Evolutionary conservation across 1,284 basidiomycete genomes (phyloP).

Genomic region (Trametes sp.): DNA sequence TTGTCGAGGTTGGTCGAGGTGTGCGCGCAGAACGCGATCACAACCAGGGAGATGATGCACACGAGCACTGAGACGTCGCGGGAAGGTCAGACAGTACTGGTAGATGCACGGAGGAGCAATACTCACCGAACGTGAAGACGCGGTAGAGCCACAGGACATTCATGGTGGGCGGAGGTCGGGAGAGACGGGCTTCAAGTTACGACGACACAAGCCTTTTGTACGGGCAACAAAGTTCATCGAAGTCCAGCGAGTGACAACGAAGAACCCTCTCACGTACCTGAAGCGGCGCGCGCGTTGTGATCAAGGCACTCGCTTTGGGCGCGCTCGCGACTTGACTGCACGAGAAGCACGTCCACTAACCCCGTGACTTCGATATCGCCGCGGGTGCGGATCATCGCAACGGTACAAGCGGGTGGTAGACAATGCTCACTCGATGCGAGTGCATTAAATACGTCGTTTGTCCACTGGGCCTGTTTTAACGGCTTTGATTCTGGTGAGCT

Average conservation of each 20-base stretch:
- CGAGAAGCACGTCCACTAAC: neutral
- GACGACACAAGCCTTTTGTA: neutral
- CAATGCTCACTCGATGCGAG: no score
- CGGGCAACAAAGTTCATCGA: neutral
- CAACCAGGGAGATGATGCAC: slow-evolving; percentile 6
- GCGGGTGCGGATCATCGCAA: neutral
- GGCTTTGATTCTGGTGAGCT: no score
- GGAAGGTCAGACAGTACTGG: no score
- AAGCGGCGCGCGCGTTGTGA: neutral
- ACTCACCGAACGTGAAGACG: slow-evolving; percentile 15
- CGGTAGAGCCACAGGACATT: slow-evolving; percentile 18
- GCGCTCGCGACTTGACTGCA: neutral
- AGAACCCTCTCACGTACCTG: neutral
- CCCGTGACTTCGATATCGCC: neutral
- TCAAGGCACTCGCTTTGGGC: neutral
- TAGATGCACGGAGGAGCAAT: neutral
- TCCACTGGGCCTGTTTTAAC: no score
- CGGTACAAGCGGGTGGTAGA: neutral
- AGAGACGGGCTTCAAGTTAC: neutral
- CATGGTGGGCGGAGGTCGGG: neutral
- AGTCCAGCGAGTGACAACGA: neutral
- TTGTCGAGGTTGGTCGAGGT: slow-evolving; percentile 15
- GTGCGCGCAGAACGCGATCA: slow-evolving; percentile 16
- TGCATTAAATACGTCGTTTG: no score
- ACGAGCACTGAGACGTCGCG: slow-evolving; percentile 3